Evolutionary conservation across 164 flowering plant genomes (phyloP).

Genomic region (Protea cynaroides): DNA sequence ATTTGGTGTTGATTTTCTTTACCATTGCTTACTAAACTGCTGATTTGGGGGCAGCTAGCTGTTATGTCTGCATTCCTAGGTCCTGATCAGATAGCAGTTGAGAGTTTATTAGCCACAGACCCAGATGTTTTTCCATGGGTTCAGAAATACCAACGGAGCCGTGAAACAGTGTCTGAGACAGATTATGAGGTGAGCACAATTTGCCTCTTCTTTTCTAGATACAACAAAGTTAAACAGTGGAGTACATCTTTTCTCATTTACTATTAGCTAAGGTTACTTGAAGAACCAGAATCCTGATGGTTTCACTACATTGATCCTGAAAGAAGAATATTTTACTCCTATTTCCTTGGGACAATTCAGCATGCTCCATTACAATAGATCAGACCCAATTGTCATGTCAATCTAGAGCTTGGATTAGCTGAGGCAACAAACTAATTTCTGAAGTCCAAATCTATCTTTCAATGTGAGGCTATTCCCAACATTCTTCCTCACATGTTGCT

Average conservation of each 20-base stretch:
- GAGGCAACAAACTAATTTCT: no score
- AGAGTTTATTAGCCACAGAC: slow-evolving; percentile 59
- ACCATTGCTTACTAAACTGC: no score
- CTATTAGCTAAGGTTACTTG: not conserved
- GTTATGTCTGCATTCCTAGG: slow-evolving; percentile 96
- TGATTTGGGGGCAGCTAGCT: slow-evolving; percentile 53
- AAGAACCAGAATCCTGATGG: not conserved
- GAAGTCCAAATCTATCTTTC: no score
- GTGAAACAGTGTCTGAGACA: slow-evolving; percentile 90
- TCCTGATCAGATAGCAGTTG: slow-evolving; percentile 82
- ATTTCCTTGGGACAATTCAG: not conserved
- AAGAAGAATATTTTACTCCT: not conserved
- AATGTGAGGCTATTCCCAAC: no score
- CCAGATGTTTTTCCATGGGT: slow-evolving; percentile 89
- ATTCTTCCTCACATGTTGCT: no score
- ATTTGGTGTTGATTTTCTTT: no score
- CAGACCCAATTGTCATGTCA: not conserved
- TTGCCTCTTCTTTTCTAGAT: not conserved
- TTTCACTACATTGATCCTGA: not conserved
- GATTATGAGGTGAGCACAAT: slow-evolving; percentile 69
- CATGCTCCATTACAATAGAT: not conserved
- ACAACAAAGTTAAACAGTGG: not conserved
- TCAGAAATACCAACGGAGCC: slow-evolving; percentile 84
- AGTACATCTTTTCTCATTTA: not conserved
- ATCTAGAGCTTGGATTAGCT: not conserved